Base-by-base conservation (phyloP, 2,329 filamentous ascomycete species). In the Plenodomus biglobosus region DNA sequence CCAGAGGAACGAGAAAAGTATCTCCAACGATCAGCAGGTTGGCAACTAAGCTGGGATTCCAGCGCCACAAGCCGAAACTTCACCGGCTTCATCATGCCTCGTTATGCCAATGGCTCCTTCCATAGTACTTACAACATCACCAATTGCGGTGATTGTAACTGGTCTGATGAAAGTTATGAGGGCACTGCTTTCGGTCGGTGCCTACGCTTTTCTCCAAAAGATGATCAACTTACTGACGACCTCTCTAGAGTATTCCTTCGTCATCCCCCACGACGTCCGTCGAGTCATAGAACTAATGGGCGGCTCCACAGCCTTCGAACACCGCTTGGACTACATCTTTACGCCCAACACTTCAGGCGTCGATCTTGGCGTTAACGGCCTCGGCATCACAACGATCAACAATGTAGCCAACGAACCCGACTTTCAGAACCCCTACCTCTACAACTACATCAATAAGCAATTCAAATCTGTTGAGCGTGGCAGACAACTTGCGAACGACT, bases 241-340 rank as follows among this genome's bases (percentile, higher is more conserved):
- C 1, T 15, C 1, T 1, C 7, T 16, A 64, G 73, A 76, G 42
- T 77, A 77, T 50, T 73, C 69, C 1, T 76, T 75, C 44, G 72
- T 72, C 1, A 64, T 75, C 6, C 75, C 74, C 1, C 73, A 75
- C 44, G 74, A 77, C 38, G 64, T 76, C 41, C 55, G 69, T 17
- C 71, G 68, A 3, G 58, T 77, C 16, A 76, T 77, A 32, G 49
- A 68, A 1, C 69, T 76, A 44, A 75, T 75, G 72, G 75, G 74
- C 6, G 75, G 74, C 0, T 38, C 59, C 0, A 41, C 56, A 1
- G 67, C 65, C 32, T 75, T 76, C 50, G 73, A 76, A 44, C 40
- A 55, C 0, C 63, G 74, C 2, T 66, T 77, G 0, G 73, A 77
- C 48, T 73, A 74, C 48, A 59, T 72, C 6, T 75, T 76, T 56